Evolutionary conservation across 805 yeast species (phyloP), one percentile per base, ranked within the genome.

Genomic region (Helenozyma baotianmanensis): DNA sequence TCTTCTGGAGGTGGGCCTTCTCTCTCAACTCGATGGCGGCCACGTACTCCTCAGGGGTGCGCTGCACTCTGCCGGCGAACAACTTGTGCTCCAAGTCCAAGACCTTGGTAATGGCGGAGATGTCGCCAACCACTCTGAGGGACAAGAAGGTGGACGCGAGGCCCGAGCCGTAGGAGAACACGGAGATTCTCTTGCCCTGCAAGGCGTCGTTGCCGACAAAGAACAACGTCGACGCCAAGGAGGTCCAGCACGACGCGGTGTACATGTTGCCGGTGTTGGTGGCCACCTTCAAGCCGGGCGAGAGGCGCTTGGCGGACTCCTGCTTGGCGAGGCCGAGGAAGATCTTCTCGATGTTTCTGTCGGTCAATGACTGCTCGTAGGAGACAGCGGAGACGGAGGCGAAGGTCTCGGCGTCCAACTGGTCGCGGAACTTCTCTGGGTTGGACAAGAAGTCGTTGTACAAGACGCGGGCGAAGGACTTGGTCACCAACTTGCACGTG

Each of bases 241-340:
- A 76, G 22, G 95, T 80, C 75, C 84, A 92, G 29, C 87, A 79
- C 22, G 96, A 85, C 44, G 89, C 97, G 27, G 97, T 86, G 76
- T 92, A 92, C 85, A 89, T 83, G 75, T 92, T 92, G 67, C 99
- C 99, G 43, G 95, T 87, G 67, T 90, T 90, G 43, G 97, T 90
- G 56, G 97, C 90, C 27, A 88, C 87, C 49, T 67, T 71, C 60
- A 92, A 70, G 13, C 95, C 79, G 22, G 96, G 92, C 32, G 70
- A 69, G 38, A 92, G 87, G 61, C 86, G 77, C 53, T 70, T 74
- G 43, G 76, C 74, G 42, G 78, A 69, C 43, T 69, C 64, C 40
- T 74, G 79, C 72, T 88, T 86, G 38, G 95, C 77, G 43, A 82
- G 67, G 18, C 77, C 77, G 48, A 89, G 74, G 63, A 90, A 89